These are phyloP conservation scores for Podaxis pistillaris DNA, from an alignment of 768 basidiomycete genomes.

Conservation along the genomic window DNA sequence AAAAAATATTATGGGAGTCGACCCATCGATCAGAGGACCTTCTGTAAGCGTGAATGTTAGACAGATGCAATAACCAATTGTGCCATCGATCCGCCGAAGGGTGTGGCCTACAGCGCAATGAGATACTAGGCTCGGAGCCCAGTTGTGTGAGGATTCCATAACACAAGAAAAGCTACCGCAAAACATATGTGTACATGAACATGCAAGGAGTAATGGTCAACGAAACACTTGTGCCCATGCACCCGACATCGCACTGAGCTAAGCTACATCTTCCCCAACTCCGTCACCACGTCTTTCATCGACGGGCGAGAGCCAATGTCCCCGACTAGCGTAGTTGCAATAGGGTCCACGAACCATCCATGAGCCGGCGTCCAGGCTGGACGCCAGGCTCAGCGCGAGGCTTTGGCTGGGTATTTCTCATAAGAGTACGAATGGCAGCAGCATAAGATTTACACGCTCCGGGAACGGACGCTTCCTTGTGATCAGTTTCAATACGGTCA, in stretches of 20 bases:
- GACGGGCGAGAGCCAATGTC: constrained; percentile 34
- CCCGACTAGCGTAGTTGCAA: constrained; percentile 49
- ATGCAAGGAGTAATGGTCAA: too few relatives aligned
- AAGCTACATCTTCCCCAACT: not conserved
- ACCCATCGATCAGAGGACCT: too few relatives aligned
- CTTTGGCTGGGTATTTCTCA: constrained; percentile 29
- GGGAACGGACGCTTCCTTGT: constrained; percentile 53
- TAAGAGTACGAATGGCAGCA: constrained; percentile 45
- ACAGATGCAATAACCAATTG: too few relatives aligned
- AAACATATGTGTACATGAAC: too few relatives aligned
- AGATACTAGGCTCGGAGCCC: too few relatives aligned
- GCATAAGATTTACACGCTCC: constrained; percentile 44
- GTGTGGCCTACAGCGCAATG: too few relatives aligned
- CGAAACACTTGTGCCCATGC: not conserved
- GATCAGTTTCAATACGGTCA: constrained; percentile 58
- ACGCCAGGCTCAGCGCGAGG: constrained; percentile 37
- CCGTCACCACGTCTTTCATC: constrained; percentile 34
- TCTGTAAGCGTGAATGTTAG: too few relatives aligned
- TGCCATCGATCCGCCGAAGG: too few relatives aligned
- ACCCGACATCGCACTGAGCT: not conserved
- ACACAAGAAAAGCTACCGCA: too few relatives aligned
- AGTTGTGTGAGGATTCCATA: too few relatives aligned
- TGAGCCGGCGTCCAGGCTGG: constrained; percentile 31
- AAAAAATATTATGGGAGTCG: too few relatives aligned
- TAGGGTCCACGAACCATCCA: constrained; percentile 47